Percentiles rank a stretch among this genome's conserved stretches.
These are phyloP conservation scores for Rhodotorula glutinis DNA, from an alignment of 1,284 basidiomycete species.

Conservation along the genomic window DNA sequence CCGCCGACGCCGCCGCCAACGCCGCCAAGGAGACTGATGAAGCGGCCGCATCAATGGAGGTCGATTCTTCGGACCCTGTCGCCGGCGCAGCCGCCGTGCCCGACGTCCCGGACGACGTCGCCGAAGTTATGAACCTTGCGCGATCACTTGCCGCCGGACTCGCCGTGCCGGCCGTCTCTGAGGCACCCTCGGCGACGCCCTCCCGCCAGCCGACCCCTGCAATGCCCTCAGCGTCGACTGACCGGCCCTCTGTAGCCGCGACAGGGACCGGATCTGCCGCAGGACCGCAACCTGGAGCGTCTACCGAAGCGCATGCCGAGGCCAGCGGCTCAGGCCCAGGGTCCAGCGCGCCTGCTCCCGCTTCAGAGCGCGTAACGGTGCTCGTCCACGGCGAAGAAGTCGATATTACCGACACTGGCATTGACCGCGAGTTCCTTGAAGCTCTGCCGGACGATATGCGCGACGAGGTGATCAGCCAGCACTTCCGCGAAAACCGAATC, in stretches of 20 bases:
- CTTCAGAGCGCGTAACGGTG: conserved; percentile 67
- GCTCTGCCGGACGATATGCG: conserved; percentile 98
- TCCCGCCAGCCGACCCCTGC: conserved; percentile 12
- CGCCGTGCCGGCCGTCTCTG: conserved; percentile 39
- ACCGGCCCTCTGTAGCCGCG: conserved; percentile 18
- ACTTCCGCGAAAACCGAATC: conserved; percentile 74
- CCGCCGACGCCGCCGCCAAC: conserved; percentile 41
- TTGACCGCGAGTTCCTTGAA: conserved; percentile 96
- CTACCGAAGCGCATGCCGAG: conserved; percentile 3
- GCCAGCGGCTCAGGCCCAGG: conserved; percentile 13
- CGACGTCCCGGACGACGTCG: conserved; percentile 33
- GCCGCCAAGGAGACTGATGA: conserved; percentile 45
- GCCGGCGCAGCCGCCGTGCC: conserved; percentile 31
- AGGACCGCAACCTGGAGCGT: not conserved
- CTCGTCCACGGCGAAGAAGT: conserved; percentile 87
- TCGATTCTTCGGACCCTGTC: too few relatives aligned
- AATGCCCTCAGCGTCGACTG: not conserved
- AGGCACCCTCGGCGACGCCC: conserved; percentile 32
- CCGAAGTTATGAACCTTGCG: conserved; percentile 43
- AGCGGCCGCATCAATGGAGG: conserved; percentile 41
- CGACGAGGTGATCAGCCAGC: conserved; percentile 96
- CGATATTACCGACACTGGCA: conserved; percentile 97
- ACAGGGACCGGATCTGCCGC: conserved; percentile 5
- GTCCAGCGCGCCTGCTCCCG: not conserved
- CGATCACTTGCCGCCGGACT: conserved; percentile 44